Evolutionary conservation across 805 yeast genomes (phyloP), one percentile per base, ranked within the genome.

Genomic region (Scheffersomyces ergatensis): DNA sequence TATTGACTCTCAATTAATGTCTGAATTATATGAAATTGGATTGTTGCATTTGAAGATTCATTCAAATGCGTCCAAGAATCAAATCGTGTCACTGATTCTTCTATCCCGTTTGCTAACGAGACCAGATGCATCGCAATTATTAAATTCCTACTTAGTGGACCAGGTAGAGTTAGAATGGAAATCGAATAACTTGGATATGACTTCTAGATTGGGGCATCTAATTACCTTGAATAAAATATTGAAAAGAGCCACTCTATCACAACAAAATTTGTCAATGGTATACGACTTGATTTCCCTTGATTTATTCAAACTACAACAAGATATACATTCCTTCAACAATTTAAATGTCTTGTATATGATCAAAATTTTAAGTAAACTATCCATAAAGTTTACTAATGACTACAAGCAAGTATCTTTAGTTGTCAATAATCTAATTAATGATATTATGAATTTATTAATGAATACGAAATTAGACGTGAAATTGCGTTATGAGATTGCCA

Each of bases 401-500:
- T 76, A 65, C 51, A 69, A 57, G 2, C 36, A 43, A 0, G 68
- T 80, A 4, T 83, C 81, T 30, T 64, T 57, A 3, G 71, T 82
- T 2, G 52, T 86, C 2, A 69, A 73, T 26, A 66, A 71, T 53
- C 63, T 81, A 32, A 46, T 82, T 4, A 48, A 59, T 3, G 63
- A 70, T 31, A 59, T 67, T 4, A 48, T 65, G 50, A 43, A 47
- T 11, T 33, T 44, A 7, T 40, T 48, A 32, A 47, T 80, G 40
- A 65, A 66, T n/a, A 61, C 72, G 34, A 62, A 58, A 1, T 49
- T 66, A 26, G 85, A 78, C 39, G 77, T 85, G 0, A 62, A 66
- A 2, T 73, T 83, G 2, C 63, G 97, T 39, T 82, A 82, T 46
- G 65, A 79, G 1, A 65, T 83, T 25, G 85, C 96, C 0, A 85